Evolutionary conservation across 371 early-diverging fungal species (phyloP).

Genomic region (Rhizopus sp.): DNA sequence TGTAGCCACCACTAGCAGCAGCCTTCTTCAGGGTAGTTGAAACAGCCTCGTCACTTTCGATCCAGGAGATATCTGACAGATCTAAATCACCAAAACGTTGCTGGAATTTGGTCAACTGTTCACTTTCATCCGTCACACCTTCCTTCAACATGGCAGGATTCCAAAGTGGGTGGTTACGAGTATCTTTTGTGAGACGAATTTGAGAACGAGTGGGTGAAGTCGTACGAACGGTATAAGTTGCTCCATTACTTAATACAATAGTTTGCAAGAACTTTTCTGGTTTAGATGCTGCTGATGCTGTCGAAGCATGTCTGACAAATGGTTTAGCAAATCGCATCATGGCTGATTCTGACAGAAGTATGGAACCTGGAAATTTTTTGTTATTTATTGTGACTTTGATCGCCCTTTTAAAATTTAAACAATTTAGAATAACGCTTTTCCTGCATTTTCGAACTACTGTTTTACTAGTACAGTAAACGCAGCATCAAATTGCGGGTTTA

Average conservation of each 20-base stretch:
- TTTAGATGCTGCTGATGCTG: conserved; percentile 11
- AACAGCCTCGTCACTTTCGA: conserved; percentile 49
- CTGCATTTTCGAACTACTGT: no score
- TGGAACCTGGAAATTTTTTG: conserved; percentile 9
- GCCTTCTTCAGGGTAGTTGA: conserved; percentile 50
- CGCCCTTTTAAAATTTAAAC: no score
- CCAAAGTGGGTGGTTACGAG: conserved; percentile 93
- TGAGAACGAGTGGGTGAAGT: conserved; percentile 81
- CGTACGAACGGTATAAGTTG: conserved; percentile 80
- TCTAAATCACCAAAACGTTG: conserved; percentile 75
- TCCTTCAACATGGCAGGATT: conserved; percentile 71
- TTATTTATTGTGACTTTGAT: neutral
- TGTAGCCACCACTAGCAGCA: conserved; percentile 37
- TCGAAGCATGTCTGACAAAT: conserved; percentile 17
- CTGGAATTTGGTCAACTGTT: conserved; percentile 74
- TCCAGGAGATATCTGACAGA: conserved; percentile 51
- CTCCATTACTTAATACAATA: conserved; percentile 88
- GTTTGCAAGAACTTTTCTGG: conserved; percentile 83
- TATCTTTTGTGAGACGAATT: conserved; percentile 88
- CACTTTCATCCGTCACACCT: conserved; percentile 66
- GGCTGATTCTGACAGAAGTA: neutral
- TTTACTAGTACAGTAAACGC: no score
- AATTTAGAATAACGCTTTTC: no score
- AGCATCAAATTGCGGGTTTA: no score
- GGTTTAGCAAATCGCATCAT: neutral